Evolutionary conservation across 2,329 filamentous ascomycete species (phyloP).

Genomic region (Monosporascus sp.): DNA sequence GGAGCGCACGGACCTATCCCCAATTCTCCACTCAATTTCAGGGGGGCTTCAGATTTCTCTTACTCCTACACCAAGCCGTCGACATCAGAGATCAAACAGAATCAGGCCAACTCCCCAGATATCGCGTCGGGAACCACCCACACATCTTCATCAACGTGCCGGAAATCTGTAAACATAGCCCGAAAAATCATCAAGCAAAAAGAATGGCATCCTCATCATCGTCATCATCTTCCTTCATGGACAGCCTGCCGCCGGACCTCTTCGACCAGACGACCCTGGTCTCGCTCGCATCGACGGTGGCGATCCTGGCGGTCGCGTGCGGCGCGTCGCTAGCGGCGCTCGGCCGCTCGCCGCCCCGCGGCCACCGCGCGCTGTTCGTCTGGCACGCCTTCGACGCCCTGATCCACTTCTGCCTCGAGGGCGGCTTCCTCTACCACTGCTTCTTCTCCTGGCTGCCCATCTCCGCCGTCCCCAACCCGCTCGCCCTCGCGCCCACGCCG

Average conservation of each 20-base stretch:
- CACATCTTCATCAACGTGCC: background rate
- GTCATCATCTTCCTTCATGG: conserved; percentile 12
- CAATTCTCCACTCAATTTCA: no score
- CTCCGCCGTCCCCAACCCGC: conserved; percentile 27
- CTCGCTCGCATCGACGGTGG: conserved; percentile 51
- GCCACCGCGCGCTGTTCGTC: conserved; percentile 75
- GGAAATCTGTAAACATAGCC: background rate
- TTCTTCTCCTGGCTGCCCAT: conserved; percentile 61
- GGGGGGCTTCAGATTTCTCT: no score
- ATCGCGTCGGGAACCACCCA: no score
- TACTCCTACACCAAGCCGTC: no score
- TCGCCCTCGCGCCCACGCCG: conserved; percentile 41
- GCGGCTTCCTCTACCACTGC: conserved; percentile 87
- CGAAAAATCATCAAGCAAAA: background rate
- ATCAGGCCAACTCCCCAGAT: no score
- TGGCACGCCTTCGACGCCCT: conserved; percentile 94
- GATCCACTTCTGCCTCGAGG: conserved; percentile 88
- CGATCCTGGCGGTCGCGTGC: conserved; percentile 48
- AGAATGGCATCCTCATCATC: background rate
- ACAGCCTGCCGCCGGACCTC: conserved; percentile 45
- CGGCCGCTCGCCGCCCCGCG: conserved; percentile 43
- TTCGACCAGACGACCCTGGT: conserved; percentile 56
- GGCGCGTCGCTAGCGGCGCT: conserved; percentile 40
- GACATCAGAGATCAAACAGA: no score
- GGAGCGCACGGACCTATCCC: no score